Base-by-base conservation (phyloP, 2,329 filamentous ascomycete genomes). In the Pestalotiopsis sp. region DNA sequence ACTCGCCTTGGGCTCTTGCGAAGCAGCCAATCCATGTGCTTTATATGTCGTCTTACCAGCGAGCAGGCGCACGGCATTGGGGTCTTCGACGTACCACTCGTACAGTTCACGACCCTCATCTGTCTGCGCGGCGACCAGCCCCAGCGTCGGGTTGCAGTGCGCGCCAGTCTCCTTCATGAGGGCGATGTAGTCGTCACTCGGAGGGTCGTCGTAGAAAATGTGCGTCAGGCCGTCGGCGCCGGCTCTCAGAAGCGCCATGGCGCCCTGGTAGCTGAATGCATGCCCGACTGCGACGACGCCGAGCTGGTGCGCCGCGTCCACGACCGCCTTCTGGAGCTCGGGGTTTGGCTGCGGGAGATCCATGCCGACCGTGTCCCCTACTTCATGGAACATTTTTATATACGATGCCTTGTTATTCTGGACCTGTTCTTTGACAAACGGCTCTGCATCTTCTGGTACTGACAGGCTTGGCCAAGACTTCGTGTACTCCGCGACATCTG, bases 381-480 rank as follows among this genome's bases (percentile, higher is more conserved):
- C 80, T 70, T 87, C 85, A 70, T 86, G 83, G 79, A 87, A 84
- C 62, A 86, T 74, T 71, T 86, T 87, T 73, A 86, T 83, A 74
- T 85, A 86, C 68, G 85, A 81, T 1, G 81, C 82, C 12, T 70
- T 70, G 66, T 85, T 82, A 12, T 75, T 75, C 12, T 52, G 7
- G 3, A 52, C n/a, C 17, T 52, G 45, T 9, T 52, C 5, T 20
- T 52, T n/a, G 1, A 52, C 9, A 7, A 52, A 52, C 7, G n/a
- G 45, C 17, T n/a, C 45, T n/a, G 45, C 45, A 52, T 52, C 45
- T 52, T 52, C 14, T 17, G 45, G 45, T 9, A 5, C 45, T 3
- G 4, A 9, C 20, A 52, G 45, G 9, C 20, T 52, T 52, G 45
- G 45, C 45, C 45, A 52, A 17, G n/a, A 9, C 5, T 6, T n/a